Base-by-base conservation (phyloP, 2,329 filamentous ascomycete species). In the Leptographium wingfieldii region DNA sequence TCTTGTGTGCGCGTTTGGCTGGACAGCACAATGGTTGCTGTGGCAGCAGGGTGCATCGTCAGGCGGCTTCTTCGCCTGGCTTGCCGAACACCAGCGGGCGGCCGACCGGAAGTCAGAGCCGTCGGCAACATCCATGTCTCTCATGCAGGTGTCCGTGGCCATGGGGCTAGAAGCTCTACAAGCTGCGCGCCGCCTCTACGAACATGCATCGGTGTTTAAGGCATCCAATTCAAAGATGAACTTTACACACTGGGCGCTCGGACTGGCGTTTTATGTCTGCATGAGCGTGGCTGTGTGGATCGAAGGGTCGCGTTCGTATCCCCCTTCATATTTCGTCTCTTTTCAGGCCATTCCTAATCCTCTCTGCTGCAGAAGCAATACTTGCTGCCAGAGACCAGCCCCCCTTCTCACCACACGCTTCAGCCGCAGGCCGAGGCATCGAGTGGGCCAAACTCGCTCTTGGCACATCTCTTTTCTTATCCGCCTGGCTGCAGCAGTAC, bases 201-300 rank as follows among this genome's bases (percentile, higher is more conserved):
- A 97, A 74, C 88, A 84, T 66, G 67, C 85, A 51, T 73, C 73
- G 51, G 79, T 94, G 59, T 75, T 80, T 57, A 87, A 82, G 68
- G 79, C 84, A 4, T 89, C 85, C 3, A 78, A 78, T 27, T 89
- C 90, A 22, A 82, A 77, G 60, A 99, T 99, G 92, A 91, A 86
- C 83, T 73, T 92, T 63, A 81, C 85, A 19, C 88, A 96, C 69
- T 97, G 90, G 86, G 64, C 86, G 19, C 71, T 96, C 49, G 94
- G 91, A 0, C 72, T 94, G 56, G 73, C 75, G 11, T 97, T 89
- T 72, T 99, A 99, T 72, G 68, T 85, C 6, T 77, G 77, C 61
- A 87, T 89, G 67, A 85, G 85, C 59, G 69, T 95, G 55, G 82
- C 88, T 5, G 76, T 96, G 40, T 96, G 92, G 92, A 80, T 95